Evolutionary conservation across 2,329 filamentous ascomycete species (phyloP).

Genomic region (Lachnellula subtilissima): DNA sequence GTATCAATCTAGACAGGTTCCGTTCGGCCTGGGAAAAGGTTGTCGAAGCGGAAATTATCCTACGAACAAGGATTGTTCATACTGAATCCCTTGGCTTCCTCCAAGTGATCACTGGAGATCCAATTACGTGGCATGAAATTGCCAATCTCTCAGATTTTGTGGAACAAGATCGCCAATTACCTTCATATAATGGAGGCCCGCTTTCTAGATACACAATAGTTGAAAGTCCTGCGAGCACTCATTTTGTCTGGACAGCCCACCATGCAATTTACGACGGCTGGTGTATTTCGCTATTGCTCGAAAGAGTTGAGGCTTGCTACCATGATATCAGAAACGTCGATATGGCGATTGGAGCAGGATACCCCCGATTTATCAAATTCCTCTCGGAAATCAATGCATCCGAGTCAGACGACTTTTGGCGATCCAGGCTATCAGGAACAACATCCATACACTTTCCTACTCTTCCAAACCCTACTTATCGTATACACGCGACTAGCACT

Average conservation of each 20-base stretch:
- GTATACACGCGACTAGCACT: slow-evolving; percentile 2
- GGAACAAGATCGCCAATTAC: neutral
- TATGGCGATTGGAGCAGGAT: neutral
- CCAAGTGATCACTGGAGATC: slow-evolving; percentile 15
- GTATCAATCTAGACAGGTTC: slow-evolving; percentile 18
- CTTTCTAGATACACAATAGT: slow-evolving; percentile 9
- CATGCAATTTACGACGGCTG: slow-evolving; percentile 50
- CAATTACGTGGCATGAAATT: slow-evolving; percentile 4
- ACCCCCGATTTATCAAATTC: slow-evolving; percentile 39
- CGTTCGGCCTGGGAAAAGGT: slow-evolving; percentile 26
- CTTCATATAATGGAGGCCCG: neutral
- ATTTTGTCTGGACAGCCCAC: slow-evolving; percentile 45
- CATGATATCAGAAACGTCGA: neutral
- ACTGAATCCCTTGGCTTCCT: slow-evolving; percentile 1
- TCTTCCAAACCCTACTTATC: slow-evolving; percentile 8
- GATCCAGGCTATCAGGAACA: slow-evolving; percentile 1
- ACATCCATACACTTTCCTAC: slow-evolving; percentile 4
- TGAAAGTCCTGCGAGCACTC: neutral
- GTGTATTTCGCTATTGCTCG: slow-evolving; percentile 31
- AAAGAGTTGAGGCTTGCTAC: slow-evolving; percentile 6
- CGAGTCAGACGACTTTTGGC: slow-evolving; percentile 8
- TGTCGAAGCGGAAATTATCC: slow-evolving; percentile 21
- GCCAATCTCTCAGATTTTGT: neutral
- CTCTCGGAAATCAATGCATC: slow-evolving; percentile 31
- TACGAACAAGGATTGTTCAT: slow-evolving; percentile 32